These are phyloP conservation scores for Annulohypoxylon bovei DNA, from an alignment of 495 filamentous ascomycete species.

Conservation along the genomic window DNA sequence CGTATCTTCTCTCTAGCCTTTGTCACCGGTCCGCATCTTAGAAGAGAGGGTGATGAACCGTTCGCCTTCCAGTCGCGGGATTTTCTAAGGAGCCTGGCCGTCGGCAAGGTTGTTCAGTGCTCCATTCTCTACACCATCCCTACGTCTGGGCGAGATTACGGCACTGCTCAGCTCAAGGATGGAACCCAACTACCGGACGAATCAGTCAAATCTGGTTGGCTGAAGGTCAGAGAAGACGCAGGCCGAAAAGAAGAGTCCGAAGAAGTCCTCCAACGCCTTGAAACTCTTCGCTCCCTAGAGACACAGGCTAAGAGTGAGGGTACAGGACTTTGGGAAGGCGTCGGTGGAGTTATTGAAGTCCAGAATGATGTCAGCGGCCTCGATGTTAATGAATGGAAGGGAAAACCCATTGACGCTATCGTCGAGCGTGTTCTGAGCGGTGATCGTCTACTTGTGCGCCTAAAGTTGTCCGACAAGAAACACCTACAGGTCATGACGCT, in stretches of 20 bases:
- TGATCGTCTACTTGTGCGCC: conserved; percentile 86
- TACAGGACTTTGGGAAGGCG: conserved; percentile 79
- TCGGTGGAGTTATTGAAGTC: conserved; percentile 71
- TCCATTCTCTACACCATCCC: conserved; percentile 82
- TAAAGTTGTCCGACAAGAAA: conserved; percentile 77
- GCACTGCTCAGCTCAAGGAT: conserved; percentile 74
- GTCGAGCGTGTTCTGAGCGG: conserved; percentile 91
- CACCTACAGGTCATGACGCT: conserved; percentile 85
- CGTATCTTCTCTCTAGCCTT: conserved; percentile 88
- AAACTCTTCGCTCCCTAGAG: conserved; percentile 81
- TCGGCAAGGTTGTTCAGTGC: conserved; percentile 90
- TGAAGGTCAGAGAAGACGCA: conserved; percentile 91
- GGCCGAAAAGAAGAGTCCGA: conserved; percentile 86
- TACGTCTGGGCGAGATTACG: conserved; percentile 87
- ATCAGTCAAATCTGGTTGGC: conserved; percentile 84
- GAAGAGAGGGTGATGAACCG: conserved; percentile 89
- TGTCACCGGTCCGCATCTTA: conserved; percentile 85
- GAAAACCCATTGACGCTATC: conserved; percentile 74
- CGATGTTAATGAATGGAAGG: conserved; percentile 79
- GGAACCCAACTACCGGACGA: conserved; percentile 81
- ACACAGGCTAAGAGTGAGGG: conserved; percentile 77
- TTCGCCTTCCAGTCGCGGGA: conserved; percentile 94
- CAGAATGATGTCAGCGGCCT: conserved; percentile 79
- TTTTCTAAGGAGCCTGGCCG: conserved; percentile 80
- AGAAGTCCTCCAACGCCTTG: conserved; percentile 72